phyloP scores from a whole-genome alignment of 768 basidiomycete genomes.

The Tylopilus subfusipes region DNA sequence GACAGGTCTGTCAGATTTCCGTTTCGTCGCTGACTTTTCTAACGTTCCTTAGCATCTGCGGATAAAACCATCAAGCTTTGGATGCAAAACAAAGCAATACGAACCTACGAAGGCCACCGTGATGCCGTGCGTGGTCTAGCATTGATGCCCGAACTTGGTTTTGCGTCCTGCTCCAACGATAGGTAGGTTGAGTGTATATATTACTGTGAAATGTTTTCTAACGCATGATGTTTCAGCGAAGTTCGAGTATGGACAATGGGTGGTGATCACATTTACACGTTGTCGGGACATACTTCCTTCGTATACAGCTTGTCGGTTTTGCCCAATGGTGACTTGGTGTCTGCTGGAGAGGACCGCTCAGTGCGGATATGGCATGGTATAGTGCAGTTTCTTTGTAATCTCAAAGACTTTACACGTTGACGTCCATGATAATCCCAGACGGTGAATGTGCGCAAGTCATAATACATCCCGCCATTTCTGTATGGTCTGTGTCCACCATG shows the following conservation, averaged over 20 bases:
- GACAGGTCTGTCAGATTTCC: constrained; percentile 57
- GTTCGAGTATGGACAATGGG: constrained; percentile 90
- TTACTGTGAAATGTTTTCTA: background rate
- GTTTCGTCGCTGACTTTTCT: background rate
- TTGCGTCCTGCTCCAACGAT: constrained; percentile 95
- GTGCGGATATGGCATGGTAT: constrained; percentile 88
- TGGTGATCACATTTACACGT: constrained; percentile 68
- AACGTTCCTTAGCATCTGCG: constrained; percentile 67
- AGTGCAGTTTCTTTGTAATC: constrained; percentile 19
- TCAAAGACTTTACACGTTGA: background rate
- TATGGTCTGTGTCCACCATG: constrained; percentile 88
- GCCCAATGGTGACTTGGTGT: constrained; percentile 78
- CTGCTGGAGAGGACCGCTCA: constrained; percentile 92
- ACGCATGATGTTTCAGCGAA: constrained; percentile 50
- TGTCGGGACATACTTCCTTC: constrained; percentile 97
- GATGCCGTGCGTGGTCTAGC: constrained; percentile 89
- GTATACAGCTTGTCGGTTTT: constrained; percentile 87
- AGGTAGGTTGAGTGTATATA: constrained; percentile 45
- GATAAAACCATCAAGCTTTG: constrained; percentile 93
- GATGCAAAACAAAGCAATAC: constrained; percentile 68
- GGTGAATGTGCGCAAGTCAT: constrained; percentile 88
- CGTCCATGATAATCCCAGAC: constrained; percentile 42
- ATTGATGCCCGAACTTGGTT: constrained; percentile 79
- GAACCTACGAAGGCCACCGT: constrained; percentile 80
- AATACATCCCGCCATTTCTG: constrained; percentile 93